These are phyloP conservation scores for Rhodocollybia butyracea DNA, from an alignment of 768 basidiomycete genomes.

Conservation along the genomic window DNA sequence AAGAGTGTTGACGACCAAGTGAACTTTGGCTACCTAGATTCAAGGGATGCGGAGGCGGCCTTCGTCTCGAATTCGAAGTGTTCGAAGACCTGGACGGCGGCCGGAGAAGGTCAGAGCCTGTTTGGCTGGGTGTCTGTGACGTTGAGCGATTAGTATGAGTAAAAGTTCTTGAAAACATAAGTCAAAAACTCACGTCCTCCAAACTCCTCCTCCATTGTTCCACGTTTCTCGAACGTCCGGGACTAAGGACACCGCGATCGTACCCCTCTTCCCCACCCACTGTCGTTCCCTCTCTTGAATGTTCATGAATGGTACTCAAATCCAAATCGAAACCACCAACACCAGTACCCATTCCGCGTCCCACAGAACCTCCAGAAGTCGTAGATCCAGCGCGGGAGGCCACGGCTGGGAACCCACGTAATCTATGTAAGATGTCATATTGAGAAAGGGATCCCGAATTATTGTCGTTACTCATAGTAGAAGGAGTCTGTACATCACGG, in stretches of 20 bases:
- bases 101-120: not conserved
- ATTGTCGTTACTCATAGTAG: constrained; percentile 2
- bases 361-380: not conserved
- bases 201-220: constrained; percentile 7
- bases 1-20: not conserved
- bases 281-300: constrained; percentile 7
- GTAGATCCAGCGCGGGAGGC: not conserved
- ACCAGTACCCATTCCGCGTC: not conserved
- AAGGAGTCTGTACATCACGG: constrained; percentile 4
- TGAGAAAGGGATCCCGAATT: not conserved
- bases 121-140: no score
- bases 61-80: not conserved
- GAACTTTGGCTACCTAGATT: not conserved
- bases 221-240: not conserved
- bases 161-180: not conserved
- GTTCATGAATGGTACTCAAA: constrained; percentile 9
- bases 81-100: constrained; percentile 2
- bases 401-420: not conserved
- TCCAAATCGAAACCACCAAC: not conserved
- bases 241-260: not conserved
- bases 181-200: not conserved
- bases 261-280: not conserved
- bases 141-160: no score
- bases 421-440: not conserved
- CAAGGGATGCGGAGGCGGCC: not conserved